Evolutionary conservation across 192 early-diverging fungal genomes (phyloP).

Genomic region (Phlyctochytrium planicorne): DNA sequence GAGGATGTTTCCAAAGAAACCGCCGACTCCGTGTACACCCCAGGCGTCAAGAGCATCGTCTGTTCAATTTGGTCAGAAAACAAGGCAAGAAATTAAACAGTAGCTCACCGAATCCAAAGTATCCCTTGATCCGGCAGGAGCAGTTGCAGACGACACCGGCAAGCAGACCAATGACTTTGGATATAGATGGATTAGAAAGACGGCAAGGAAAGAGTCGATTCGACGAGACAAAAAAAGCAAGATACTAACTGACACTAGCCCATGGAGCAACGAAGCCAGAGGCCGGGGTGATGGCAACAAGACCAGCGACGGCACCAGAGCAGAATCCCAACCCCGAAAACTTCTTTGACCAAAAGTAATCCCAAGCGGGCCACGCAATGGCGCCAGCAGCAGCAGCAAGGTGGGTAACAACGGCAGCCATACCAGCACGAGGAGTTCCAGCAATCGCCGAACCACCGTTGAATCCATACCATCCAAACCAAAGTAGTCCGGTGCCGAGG

Average conservation of each 20-base stretch:
- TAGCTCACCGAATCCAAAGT: constrained; percentile 83
- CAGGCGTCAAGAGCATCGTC: constrained; percentile 75
- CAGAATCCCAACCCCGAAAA: constrained; percentile 91
- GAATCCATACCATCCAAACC: constrained; percentile 98
- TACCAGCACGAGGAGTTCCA: constrained; percentile 80
- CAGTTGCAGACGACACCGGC: constrained; percentile 77
- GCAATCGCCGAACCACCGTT: constrained; percentile 85
- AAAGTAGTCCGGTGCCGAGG: constrained; percentile 83
- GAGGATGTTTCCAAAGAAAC: constrained; percentile 75
- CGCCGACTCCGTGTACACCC: constrained; percentile 84
- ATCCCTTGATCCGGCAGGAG: constrained; percentile 78
- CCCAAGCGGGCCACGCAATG: constrained; percentile 79
- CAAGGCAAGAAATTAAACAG: too few species aligned
- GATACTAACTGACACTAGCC: constrained; percentile 56
- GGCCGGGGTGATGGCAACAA: constrained; percentile 92
- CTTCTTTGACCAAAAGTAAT: constrained; percentile 70
- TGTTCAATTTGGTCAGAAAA: too few species aligned
- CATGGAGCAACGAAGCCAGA: constrained; percentile 84
- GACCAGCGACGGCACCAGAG: constrained; percentile 87
- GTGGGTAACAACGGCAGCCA: constrained; percentile 85
- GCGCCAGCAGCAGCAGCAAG: constrained; percentile 79
- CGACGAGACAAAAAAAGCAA: neutral
- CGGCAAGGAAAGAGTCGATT: neutral
- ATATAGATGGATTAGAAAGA: neutral
- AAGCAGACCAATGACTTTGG: constrained; percentile 74